Evolutionary conservation across 345 rosid species (phyloP).

Genomic region (Conringia planisiliqua): DNA sequence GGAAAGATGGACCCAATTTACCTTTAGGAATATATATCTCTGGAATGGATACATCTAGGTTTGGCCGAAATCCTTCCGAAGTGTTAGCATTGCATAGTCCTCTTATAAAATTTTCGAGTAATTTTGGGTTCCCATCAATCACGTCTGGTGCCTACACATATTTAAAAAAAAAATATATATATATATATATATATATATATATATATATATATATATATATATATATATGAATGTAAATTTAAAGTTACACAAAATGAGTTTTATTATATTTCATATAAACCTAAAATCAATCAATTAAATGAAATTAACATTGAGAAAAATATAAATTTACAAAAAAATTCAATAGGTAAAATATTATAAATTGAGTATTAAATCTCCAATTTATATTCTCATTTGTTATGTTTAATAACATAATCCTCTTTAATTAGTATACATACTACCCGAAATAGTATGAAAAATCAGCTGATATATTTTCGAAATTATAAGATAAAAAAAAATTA

Average conservation of each 20-base stretch:
- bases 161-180: too few species aligned
- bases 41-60: constrained; percentile 47
- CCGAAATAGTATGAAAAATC: background rate
- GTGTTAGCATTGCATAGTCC: constrained; percentile 59
- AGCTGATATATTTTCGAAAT: background rate
- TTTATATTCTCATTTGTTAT: background rate
- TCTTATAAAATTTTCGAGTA: constrained; percentile 43
- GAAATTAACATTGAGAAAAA: too few species aligned
- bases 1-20: constrained; percentile 32
- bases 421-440: background rate
- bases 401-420: background rate
- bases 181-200: too few species aligned
- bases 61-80: constrained; percentile 48
- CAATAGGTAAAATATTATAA: too few species aligned
- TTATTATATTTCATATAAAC: too few species aligned
- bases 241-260: too few species aligned
- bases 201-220: too few species aligned
- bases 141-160: constrained; percentile 53
- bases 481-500: background rate
- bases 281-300: too few species aligned
- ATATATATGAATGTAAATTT: too few species aligned
- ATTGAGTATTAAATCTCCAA: too few species aligned
- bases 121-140: constrained; percentile 32
- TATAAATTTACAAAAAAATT: too few species aligned
- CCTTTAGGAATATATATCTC: constrained; percentile 49